Conservation (phyloP, 306 rosid species). For the Vigna reflexopilosa region DNA sequence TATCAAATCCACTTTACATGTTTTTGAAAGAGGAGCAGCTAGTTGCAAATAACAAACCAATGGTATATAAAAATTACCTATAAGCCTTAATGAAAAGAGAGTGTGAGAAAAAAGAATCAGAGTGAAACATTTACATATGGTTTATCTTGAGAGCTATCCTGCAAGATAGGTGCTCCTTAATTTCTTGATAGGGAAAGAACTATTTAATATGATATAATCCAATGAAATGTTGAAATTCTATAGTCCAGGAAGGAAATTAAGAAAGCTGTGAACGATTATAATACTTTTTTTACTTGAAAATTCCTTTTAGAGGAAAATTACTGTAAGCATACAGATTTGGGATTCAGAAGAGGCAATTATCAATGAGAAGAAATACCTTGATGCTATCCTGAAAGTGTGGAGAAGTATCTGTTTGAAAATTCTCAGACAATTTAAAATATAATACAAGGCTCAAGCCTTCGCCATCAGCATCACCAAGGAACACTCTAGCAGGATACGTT, state of each 20-base stretch:
- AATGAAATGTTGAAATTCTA: neutral
- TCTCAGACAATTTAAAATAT: constrained; percentile 65
- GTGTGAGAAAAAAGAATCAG: neutral
- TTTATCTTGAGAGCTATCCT: neutral
- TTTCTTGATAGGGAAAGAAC: neutral
- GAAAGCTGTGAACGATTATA: neutral
- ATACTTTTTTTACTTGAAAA: neutral
- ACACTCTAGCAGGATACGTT: constrained; percentile 65
- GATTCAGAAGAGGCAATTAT: neutral
- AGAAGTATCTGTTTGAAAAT: constrained; percentile 62
- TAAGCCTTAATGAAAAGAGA: neutral
- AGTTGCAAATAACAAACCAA: neutral
- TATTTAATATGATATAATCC: neutral
- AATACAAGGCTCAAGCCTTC: constrained; percentile 85
- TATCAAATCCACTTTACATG: neutral
- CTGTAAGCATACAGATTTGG: neutral
- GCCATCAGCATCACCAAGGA: constrained; percentile 65
- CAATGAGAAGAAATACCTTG: constrained; percentile 53
- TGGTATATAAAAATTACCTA: neutral
- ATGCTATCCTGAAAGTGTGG: constrained; percentile 62
- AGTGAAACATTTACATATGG: neutral
- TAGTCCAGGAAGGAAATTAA: neutral
- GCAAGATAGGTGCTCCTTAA: neutral
- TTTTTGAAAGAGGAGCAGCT: neutral
- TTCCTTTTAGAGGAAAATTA: neutral